phyloP scores from a whole-genome alignment of 2,329 filamentous ascomycete genomes.

The Nigrospora sphaerica region DNA sequence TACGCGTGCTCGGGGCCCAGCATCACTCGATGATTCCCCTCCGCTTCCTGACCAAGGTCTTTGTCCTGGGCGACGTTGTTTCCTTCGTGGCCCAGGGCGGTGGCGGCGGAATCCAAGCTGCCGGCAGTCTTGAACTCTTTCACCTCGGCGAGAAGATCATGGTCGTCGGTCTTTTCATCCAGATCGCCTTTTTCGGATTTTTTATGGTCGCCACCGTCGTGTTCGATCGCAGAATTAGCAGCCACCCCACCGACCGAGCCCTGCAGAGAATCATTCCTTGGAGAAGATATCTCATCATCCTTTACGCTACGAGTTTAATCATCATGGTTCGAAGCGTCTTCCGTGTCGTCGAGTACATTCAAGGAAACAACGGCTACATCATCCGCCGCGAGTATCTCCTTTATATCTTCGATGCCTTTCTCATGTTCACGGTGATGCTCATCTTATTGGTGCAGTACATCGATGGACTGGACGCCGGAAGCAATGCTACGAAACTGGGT shows the following conservation, averaged over 20 bases:
- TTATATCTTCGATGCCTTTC: slow-evolving; percentile 20
- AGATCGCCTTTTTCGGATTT: slow-evolving; percentile 41
- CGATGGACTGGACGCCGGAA: background rate
- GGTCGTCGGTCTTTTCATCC: slow-evolving; percentile 39
- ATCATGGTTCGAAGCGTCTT: slow-evolving; percentile 29
- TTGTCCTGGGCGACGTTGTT: slow-evolving; percentile 37
- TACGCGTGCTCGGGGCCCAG: slow-evolving; percentile 27
- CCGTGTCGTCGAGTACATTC: slow-evolving; percentile 28
- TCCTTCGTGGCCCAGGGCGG: slow-evolving; percentile 34
- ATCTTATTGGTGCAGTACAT: background rate
- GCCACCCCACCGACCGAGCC: background rate
- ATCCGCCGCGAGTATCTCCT: slow-evolving; percentile 15
- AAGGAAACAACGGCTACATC: slow-evolving; percentile 16
- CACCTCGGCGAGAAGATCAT: slow-evolving; percentile 34
- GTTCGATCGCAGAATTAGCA: slow-evolving; percentile 25
- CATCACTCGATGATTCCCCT: slow-evolving; percentile 29
- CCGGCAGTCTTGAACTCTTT: slow-evolving; percentile 7
- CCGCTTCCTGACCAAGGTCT: slow-evolving; percentile 36
- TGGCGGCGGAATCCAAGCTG: slow-evolving; percentile 8
- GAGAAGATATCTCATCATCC: slow-evolving; percentile 11
- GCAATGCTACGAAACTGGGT: too few relatives aligned
- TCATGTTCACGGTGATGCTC: slow-evolving; percentile 12
- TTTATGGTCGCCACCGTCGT: slow-evolving; percentile 35
- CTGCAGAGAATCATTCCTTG: slow-evolving; percentile 7
- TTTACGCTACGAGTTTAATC: slow-evolving; percentile 8